These are phyloP conservation scores for Alternaria sp. DNA, from an alignment of 2,329 filamentous ascomycete genomes.

Conservation along the genomic window DNA sequence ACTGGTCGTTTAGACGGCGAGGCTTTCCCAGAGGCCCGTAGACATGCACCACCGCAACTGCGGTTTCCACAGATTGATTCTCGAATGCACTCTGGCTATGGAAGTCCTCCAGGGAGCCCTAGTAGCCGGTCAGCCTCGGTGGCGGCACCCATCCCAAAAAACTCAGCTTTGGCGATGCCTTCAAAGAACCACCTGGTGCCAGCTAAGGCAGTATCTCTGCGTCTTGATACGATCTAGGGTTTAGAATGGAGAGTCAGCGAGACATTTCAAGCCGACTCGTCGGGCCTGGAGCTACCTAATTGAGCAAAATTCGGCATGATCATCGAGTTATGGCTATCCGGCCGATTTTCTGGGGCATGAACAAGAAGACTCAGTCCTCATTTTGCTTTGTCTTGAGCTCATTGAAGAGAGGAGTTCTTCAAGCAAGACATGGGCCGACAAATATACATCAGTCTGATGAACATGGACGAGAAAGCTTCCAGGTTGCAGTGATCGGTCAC, in stretches of 20 bases:
- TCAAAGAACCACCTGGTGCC: background rate
- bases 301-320: constrained; percentile 5
- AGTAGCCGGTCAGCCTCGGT: background rate
- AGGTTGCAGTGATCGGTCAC: constrained; percentile 7
- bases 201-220: background rate
- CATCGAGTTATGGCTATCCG: constrained; percentile 5
- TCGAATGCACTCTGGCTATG: background rate
- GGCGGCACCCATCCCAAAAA: background rate
- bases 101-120: background rate
- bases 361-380: constrained; percentile 2
- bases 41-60: background rate
- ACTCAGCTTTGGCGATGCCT: background rate
- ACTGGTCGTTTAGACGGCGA: background rate
- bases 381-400: constrained; percentile 12
- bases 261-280: background rate
- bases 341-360: constrained; percentile 6
- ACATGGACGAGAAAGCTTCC: constrained; percentile 4
- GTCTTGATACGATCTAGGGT: background rate
- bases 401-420: constrained; percentile 9
- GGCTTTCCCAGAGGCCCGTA: background rate
- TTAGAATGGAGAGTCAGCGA: background rate
- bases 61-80: background rate
- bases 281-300: constrained; percentile 2
- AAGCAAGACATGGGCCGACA: background rate
- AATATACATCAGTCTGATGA: constrained; percentile 11